Percentiles rank a stretch among this genome's conserved stretches.
phyloP scores from a whole-genome alignment of 768 basidiomycete species.

The Cystofilobasidium macerans region DNA sequence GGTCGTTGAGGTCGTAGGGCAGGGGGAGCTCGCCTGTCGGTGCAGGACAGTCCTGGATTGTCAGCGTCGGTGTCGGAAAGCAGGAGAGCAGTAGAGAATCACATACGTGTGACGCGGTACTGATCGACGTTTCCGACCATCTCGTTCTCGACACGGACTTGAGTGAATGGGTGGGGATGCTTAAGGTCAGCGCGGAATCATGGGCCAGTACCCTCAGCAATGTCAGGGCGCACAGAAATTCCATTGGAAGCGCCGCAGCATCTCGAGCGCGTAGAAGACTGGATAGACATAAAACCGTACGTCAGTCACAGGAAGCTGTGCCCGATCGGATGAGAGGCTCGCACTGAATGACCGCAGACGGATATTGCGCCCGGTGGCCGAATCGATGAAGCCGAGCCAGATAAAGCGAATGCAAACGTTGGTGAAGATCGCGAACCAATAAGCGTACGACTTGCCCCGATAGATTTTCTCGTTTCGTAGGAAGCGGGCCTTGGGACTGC shows the following conservation, averaged over 20 bases:
- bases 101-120: constrained; percentile 5
- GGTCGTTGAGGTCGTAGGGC: too few relatives aligned
- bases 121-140: constrained; percentile 7
- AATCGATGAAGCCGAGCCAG: constrained; percentile 50
- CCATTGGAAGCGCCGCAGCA: constrained; percentile 24
- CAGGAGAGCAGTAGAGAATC: too few relatives aligned
- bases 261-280: constrained; percentile 23
- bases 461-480: not conserved
- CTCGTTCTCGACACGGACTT: constrained; percentile 25
- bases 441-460: constrained; percentile 31
- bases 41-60: too few relatives aligned
- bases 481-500: not conserved
- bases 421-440: constrained; percentile 45
- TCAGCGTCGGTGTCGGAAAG: too few relatives aligned
- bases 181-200: not conserved
- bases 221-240: constrained; percentile 17
- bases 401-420: constrained; percentile 67
- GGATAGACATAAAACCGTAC: not conserved
- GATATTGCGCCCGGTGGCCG: constrained; percentile 9
- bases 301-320: too few relatives aligned
- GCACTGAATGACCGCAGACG: constrained; percentile 10
- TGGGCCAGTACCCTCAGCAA: not conserved
- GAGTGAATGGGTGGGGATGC: too few relatives aligned
- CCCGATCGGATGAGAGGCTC: not conserved
- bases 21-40: too few relatives aligned